Conservation (phyloP, 148 eudicot genomes). For the Suaeda aralocaspica region DNA sequence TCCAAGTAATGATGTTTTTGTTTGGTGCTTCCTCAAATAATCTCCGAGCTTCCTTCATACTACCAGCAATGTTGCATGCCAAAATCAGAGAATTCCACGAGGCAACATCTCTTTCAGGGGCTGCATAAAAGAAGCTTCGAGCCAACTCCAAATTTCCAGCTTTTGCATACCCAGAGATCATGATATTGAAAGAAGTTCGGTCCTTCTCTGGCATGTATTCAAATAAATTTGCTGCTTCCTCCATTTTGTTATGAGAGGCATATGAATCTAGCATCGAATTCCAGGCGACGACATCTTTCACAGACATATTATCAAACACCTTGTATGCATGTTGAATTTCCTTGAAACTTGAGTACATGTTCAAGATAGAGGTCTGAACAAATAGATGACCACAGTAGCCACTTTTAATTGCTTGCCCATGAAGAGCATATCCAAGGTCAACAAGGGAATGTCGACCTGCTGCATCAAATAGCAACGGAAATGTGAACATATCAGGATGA, state of each 20-base stretch:
- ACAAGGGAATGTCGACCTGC: constrained; percentile 1
- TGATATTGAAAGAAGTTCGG: constrained; percentile 23
- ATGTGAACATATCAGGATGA: constrained; percentile 23
- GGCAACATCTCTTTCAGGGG: constrained; percentile 35
- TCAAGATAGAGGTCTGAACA: constrained; percentile 22
- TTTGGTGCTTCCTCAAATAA: constrained; percentile 22
- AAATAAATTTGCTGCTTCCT: constrained; percentile 24
- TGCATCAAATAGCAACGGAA: constrained; percentile 12
- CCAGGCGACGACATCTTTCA: constrained; percentile 35
- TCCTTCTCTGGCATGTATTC: constrained; percentile 33
- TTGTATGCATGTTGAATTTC: constrained; percentile 17
- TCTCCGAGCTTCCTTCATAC: constrained; percentile 32
- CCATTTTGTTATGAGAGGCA: constrained; percentile 29
- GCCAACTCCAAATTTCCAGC: constrained; percentile 39
- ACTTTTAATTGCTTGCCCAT: constrained; percentile 20
- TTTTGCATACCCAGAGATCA: constrained; percentile 53
- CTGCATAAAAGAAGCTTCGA: constrained; percentile 33
- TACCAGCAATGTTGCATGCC: constrained; percentile 34
- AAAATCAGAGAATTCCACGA: constrained; percentile 52
- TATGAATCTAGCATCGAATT: constrained; percentile 43
- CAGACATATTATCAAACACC: constrained; percentile 24
- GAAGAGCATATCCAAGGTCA: constrained; percentile 23
- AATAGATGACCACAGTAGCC: constrained; percentile 13
- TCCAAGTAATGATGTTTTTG: constrained; percentile 37
- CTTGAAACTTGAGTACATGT: constrained; percentile 19